Conservation (phyloP, 2,329 filamentous ascomycete genomes). For the Pseudocercospora cruenta region DNA sequence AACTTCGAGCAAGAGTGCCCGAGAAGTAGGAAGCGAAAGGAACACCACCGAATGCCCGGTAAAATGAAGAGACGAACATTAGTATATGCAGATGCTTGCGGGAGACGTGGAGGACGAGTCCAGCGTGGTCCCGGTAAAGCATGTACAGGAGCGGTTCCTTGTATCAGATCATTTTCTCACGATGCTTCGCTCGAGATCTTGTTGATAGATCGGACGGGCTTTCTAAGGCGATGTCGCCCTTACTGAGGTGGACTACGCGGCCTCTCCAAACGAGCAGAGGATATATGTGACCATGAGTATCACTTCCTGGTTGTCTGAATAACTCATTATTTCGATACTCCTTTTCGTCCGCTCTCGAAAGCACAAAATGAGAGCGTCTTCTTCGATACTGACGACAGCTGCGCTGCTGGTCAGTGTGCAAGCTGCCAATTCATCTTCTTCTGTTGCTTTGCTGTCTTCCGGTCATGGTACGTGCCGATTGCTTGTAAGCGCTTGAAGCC, state of each 20-base stretch:
- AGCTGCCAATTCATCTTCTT: slow-evolving; percentile 15
- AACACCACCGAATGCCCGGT: not conserved
- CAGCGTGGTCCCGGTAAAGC: not conserved
- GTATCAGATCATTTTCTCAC: not conserved
- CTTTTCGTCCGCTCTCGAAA: not conserved
- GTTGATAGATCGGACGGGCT: not conserved
- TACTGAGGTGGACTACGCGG: not conserved
- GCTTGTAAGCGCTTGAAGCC: too few relatives aligned
- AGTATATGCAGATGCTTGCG: not conserved
- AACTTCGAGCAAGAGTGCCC: not conserved
- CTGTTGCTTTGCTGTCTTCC: slow-evolving; percentile 18
- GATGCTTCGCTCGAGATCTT: not conserved
- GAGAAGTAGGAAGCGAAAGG: not conserved
- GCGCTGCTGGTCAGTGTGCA: slow-evolving; percentile 14
- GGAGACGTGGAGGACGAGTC: not conserved
- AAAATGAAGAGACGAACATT: not conserved
- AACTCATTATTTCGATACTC: too few relatives aligned
- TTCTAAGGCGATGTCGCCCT: not conserved
- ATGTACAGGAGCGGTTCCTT: not conserved
- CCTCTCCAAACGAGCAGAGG: not conserved
- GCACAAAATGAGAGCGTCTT: not conserved
- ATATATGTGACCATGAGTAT: not conserved
- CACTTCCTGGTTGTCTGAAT: too few relatives aligned
- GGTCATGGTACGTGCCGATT: slow-evolving; percentile 3
- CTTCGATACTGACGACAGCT: not conserved